Evolutionary conservation across 176 grass and related monocot genomes (phyloP).

Genomic region (Zoysia pacifica): DNA sequence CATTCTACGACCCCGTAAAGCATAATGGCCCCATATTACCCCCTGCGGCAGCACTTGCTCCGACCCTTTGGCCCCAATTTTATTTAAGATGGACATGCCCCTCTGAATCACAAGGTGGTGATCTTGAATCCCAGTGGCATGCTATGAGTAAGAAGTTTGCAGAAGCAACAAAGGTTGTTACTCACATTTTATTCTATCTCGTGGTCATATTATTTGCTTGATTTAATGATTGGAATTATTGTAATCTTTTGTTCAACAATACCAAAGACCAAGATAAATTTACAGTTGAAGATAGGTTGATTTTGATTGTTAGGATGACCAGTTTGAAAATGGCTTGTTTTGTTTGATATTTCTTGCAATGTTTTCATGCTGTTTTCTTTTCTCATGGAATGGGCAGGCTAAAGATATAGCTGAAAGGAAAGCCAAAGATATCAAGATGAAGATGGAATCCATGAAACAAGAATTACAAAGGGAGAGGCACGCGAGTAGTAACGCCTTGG

Average conservation of each 20-base stretch:
- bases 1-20: slow-evolving; percentile 73
- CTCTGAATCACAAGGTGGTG: slow-evolving; percentile 61
- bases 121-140: slow-evolving; percentile 87
- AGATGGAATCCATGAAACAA: slow-evolving; percentile 50
- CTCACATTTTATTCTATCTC: slow-evolving; percentile 13
- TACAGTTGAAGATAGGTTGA: slow-evolving; percentile 25
- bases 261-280: slow-evolving; percentile 3
- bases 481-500: slow-evolving; percentile 53
- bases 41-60: slow-evolving; percentile 88
- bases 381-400: slow-evolving; percentile 48
- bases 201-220: slow-evolving; percentile 4
- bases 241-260: neutral
- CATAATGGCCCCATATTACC: slow-evolving; percentile 59
- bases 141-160: slow-evolving; percentile 59
- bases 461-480: slow-evolving; percentile 71
- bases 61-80: slow-evolving; percentile 95
- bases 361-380: slow-evolving; percentile 16
- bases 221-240: slow-evolving; percentile 18
- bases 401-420: slow-evolving; percentile 66
- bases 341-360: neutral
- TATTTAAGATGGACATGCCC: slow-evolving; percentile 96
- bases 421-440: slow-evolving; percentile 62
- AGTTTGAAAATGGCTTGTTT: neutral
- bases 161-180: slow-evolving; percentile 59
- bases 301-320: neutral